phyloP scores from a whole-genome alignment of 345 rosid genomes.

The Sisymbrium irio region DNA sequence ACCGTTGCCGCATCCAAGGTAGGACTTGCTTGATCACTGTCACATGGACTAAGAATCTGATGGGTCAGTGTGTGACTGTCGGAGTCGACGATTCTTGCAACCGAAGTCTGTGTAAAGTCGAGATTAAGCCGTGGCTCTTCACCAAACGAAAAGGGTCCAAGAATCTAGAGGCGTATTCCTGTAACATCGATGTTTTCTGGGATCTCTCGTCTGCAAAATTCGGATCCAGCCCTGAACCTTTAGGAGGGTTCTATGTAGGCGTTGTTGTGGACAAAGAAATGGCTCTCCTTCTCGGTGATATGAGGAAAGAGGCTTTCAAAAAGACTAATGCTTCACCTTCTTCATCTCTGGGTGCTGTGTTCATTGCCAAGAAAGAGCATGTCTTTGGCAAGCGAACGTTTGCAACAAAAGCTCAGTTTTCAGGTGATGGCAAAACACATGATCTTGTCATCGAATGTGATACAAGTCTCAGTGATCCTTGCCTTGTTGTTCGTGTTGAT shows the following conservation, averaged over 20 bases:
- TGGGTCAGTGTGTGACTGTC: slow-evolving; percentile 85
- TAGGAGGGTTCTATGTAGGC: slow-evolving; percentile 74
- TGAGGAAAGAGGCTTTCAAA: slow-evolving; percentile 86
- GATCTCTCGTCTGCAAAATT: slow-evolving; percentile 82
- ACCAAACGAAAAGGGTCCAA: slow-evolving; percentile 90
- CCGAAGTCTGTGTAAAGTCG: slow-evolving; percentile 82
- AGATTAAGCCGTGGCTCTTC: slow-evolving; percentile 93
- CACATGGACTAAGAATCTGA: slow-evolving; percentile 82
- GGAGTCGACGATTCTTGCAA: slow-evolving; percentile 74
- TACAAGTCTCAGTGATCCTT: slow-evolving; percentile 50
- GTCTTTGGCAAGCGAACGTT: slow-evolving; percentile 71
- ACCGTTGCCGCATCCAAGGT: slow-evolving; percentile 66
- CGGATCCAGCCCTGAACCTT: slow-evolving; percentile 87
- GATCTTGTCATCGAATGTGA: slow-evolving; percentile 74
- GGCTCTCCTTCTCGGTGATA: slow-evolving; percentile 81
- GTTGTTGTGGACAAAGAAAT: slow-evolving; percentile 73
- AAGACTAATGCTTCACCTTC: slow-evolving; percentile 48
- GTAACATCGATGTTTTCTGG: slow-evolving; percentile 72
- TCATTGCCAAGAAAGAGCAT: slow-evolving; percentile 80
- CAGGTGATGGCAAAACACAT: slow-evolving; percentile 59
- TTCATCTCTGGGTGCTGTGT: slow-evolving; percentile 44
- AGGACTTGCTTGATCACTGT: slow-evolving; percentile 69
- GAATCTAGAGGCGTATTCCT: slow-evolving; percentile 68
- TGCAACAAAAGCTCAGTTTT: slow-evolving; percentile 69
- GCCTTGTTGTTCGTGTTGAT: slow-evolving; percentile 69